Evolutionary conservation across 2,329 filamentous ascomycete genomes (phyloP).

Genomic region (Neofusicoccum cordaticola): DNA sequence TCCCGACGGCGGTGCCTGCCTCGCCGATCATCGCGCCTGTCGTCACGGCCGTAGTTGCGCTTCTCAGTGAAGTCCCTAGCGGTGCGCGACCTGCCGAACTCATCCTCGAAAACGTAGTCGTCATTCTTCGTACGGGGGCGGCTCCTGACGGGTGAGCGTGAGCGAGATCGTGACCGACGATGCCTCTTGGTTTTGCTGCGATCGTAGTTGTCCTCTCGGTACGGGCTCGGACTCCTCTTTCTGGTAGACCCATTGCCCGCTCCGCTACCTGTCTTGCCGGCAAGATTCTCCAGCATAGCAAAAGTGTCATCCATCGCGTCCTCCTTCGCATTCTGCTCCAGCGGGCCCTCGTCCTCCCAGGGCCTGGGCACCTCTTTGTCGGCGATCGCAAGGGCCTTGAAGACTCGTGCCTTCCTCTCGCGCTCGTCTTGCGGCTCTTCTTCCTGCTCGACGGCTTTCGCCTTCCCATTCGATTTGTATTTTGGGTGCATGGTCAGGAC

Average conservation of each 20-base stretch:
- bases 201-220: constrained; percentile 45
- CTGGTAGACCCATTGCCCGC: constrained; percentile 44
- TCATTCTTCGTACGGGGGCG: constrained; percentile 45
- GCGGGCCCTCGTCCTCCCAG: constrained; percentile 42
- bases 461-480: constrained; percentile 60
- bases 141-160: constrained; percentile 34
- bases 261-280: constrained; percentile 60
- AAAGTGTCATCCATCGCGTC: constrained; percentile 90
- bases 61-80: constrained; percentile 33
- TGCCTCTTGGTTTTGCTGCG: constrained; percentile 41
- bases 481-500: constrained; percentile 88
- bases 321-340: constrained; percentile 41
- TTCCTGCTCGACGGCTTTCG: constrained; percentile 31
- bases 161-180: constrained; percentile 50
- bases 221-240: constrained; percentile 61
- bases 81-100: constrained; percentile 52
- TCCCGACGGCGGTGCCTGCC: constrained; percentile 43
- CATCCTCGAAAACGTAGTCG: constrained; percentile 57
- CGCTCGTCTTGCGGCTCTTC: constrained; percentile 46
- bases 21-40: constrained; percentile 22
- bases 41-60: constrained; percentile 25
- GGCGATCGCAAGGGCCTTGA: constrained; percentile 82
- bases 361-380: constrained; percentile 63
- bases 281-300: constrained; percentile 82
- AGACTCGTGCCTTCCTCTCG: constrained; percentile 79